Percentiles rank a stretch among this genome's conserved stretches.
Conservation (phyloP, 805 yeast genomes). For the Wickerhamiella lipophila region DNA sequence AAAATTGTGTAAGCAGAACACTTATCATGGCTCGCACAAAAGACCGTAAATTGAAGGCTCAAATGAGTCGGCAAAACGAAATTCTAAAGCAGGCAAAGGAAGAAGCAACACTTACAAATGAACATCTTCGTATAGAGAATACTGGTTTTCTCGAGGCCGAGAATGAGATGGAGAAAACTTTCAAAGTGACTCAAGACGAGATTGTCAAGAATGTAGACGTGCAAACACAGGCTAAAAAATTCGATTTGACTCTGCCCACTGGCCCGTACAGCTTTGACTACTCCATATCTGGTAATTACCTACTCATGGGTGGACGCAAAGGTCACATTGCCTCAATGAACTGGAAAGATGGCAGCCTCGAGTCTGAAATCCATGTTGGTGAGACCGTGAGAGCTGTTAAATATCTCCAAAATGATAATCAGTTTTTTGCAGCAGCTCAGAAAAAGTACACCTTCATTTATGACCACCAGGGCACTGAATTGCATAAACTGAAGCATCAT, state of each 20-base stretch:
- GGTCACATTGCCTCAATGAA: slow-evolving; percentile 96
- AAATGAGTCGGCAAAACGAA: slow-evolving; percentile 49
- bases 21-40: slow-evolving; percentile 29
- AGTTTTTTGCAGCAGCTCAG: slow-evolving; percentile 92
- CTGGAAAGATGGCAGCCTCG: slow-evolving; percentile 78
- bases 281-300: slow-evolving; percentile 74
- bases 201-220: slow-evolving; percentile 64
- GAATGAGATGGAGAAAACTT: slow-evolving; percentile 83
- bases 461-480: slow-evolving; percentile 80
- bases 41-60: slow-evolving; percentile 19
- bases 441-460: slow-evolving; percentile 87
- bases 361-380: slow-evolving; percentile 69
- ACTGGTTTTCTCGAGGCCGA: slow-evolving; percentile 86
- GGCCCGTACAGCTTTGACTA: slow-evolving; percentile 80
- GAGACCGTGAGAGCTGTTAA: slow-evolving; percentile 88
- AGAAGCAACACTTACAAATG: slow-evolving; percentile 63
- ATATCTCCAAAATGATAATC: slow-evolving; percentile 73
- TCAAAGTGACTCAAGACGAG: slow-evolving; percentile 69
- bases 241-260: slow-evolving; percentile 57
- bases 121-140: slow-evolving; percentile 70
- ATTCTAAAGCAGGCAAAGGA: slow-evolving; percentile 65
- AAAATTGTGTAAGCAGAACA: slow-evolving; percentile 35
- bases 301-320: slow-evolving; percentile 74
- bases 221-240: slow-evolving; percentile 56
- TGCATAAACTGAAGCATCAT: slow-evolving; percentile 85